Evolutionary conservation across 2,329 filamentous ascomycete genomes (phyloP).

Genomic region (Ascochyta koolunga): DNA sequence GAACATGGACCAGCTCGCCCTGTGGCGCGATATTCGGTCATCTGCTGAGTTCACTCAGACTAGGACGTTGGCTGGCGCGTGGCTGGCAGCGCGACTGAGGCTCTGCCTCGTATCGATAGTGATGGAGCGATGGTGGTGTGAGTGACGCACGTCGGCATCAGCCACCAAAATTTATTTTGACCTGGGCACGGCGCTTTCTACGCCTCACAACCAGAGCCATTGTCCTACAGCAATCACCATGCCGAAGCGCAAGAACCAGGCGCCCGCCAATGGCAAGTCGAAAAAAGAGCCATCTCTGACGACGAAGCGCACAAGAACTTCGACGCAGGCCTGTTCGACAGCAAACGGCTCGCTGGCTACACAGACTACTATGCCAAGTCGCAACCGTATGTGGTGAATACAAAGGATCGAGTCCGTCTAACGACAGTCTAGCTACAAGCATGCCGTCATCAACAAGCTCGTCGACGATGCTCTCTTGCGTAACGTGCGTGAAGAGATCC

Average conservation of each 20-base stretch:
- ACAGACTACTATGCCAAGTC: constrained; percentile 47
- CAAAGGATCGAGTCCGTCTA: constrained; percentile 5
- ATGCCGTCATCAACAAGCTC: constrained; percentile 83
- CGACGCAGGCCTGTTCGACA: constrained; percentile 47
- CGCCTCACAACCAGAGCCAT: background rate
- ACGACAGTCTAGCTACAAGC: constrained; percentile 70
- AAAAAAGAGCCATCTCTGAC: constrained; percentile 52
- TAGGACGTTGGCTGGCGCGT: too few relatives aligned
- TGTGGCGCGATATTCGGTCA: too few relatives aligned
- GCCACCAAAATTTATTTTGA: constrained; percentile 10
- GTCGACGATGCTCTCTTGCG: constrained; percentile 84
- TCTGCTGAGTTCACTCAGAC: too few relatives aligned
- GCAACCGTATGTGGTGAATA: constrained; percentile 43
- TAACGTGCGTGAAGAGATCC: constrained; percentile 85
- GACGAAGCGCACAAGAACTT: constrained; percentile 50
- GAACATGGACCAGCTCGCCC: too few relatives aligned
- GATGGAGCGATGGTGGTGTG: constrained; percentile 16
- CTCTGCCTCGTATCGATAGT: constrained; percentile 4
- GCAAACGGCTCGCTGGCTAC: constrained; percentile 42
- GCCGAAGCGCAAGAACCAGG: constrained; percentile 53
- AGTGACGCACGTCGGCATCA: constrained; percentile 13
- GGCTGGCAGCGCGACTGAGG: too few relatives aligned
- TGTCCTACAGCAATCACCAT: constrained; percentile 8
- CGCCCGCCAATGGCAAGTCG: constrained; percentile 43
- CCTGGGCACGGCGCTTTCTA: background rate